Percentiles rank a stretch among this genome's conserved stretches.
Evolutionary conservation across 805 yeast genomes (phyloP).

Genomic region (Myxozyma monticola): DNA sequence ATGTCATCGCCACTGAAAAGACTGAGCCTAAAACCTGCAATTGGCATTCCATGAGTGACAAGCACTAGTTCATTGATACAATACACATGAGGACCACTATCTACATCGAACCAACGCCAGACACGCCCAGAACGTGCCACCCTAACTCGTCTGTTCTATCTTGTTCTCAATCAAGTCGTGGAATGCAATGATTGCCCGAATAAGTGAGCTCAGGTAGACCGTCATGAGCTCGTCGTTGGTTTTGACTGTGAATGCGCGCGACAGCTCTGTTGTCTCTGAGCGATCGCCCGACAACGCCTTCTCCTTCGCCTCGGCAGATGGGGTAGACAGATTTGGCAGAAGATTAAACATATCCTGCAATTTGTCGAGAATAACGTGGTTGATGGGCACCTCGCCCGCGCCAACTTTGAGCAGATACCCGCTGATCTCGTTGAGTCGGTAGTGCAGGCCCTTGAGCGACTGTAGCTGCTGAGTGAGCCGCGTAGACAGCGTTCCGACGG

Average conservation of each 20-base stretch:
- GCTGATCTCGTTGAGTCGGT: conserved; percentile 74
- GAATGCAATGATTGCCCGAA: conserved; percentile 92
- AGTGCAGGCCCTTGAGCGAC: conserved; percentile 81
- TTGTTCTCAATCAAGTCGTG: conserved; percentile 96
- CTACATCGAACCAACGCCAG: too few relatives aligned
- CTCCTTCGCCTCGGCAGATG: conserved; percentile 31
- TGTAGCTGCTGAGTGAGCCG: conserved; percentile 86
- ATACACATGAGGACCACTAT: too few relatives aligned
- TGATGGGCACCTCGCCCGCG: conserved; percentile 72
- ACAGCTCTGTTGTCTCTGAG: conserved; percentile 52
- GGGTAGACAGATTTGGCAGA: conserved; percentile 68
- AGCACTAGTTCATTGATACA: too few relatives aligned
- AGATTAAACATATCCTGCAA: conserved; percentile 93
- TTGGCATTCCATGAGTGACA: too few relatives aligned
- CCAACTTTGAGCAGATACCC: conserved; percentile 74
- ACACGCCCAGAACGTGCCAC: too few relatives aligned
- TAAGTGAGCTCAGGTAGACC: conserved; percentile 83
- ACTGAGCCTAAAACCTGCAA: too few relatives aligned
- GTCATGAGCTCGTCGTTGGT: conserved; percentile 97
- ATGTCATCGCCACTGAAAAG: too few relatives aligned
- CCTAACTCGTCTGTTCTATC: conserved; percentile 49
- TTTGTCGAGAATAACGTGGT: conserved; percentile 86
- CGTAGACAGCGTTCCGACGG: conserved; percentile 88
- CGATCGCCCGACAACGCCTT: conserved; percentile 23
- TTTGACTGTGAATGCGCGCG: conserved; percentile 82